phyloP scores from a whole-genome alignment of 2,329 filamentous ascomycete genomes.

The Xylaria sp. region DNA sequence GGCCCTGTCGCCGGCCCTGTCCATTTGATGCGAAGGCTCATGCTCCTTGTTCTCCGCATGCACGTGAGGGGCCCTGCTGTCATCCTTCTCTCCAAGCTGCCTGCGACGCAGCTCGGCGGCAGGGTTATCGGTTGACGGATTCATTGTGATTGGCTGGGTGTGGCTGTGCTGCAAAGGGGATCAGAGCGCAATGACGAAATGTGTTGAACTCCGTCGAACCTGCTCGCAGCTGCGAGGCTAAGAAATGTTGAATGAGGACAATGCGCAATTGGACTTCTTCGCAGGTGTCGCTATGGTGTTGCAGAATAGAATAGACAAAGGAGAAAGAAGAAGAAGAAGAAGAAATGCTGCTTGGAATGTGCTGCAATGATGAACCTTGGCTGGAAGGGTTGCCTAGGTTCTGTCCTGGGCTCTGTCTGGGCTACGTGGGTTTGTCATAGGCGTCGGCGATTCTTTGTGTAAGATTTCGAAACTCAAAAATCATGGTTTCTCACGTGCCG shows the following conservation, averaged over 20 bases:
- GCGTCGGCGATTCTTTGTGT: background rate
- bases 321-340: background rate
- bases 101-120: conserved; percentile 39
- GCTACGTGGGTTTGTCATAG: too few relatives aligned
- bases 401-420: too few relatives aligned
- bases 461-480: conserved; percentile 1
- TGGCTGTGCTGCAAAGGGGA: background rate
- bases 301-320: background rate
- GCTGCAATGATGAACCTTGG: background rate
- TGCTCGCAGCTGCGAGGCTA: conserved; percentile 26
- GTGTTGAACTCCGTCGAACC: conserved; percentile 39
- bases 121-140: conserved; percentile 18
- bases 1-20: conserved; percentile 20
- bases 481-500: background rate
- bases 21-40: background rate
- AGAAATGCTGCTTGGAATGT: background rate
- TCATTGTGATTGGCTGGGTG: conserved; percentile 33
- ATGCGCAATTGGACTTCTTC: background rate
- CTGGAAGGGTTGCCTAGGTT: too few relatives aligned
- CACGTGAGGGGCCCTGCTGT: conserved; percentile 25
- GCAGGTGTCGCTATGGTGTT: background rate
- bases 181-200: conserved; percentile 20
- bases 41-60: conserved; percentile 20
- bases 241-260: conserved; percentile 24
- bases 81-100: conserved; percentile 28